phyloP scores from a whole-genome alignment of 2,329 filamentous ascomycete species.

The Curvularia eragrostidis region DNA sequence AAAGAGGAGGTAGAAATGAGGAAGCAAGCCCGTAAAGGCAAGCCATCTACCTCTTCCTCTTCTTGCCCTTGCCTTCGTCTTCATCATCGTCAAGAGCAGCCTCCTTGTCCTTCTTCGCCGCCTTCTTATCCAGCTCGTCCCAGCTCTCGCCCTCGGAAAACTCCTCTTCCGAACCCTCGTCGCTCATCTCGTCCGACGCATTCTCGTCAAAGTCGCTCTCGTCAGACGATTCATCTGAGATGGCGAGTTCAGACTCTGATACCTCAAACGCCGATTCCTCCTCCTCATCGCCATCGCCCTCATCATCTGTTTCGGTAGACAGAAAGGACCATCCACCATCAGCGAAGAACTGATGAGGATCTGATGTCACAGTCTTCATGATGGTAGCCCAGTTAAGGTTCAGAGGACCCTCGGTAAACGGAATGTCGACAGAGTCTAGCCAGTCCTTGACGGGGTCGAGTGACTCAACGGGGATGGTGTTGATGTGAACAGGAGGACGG shows the following conservation, averaged over 20 bases:
- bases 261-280: conserved; percentile 94
- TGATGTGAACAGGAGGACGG: conserved; percentile 89
- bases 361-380: conserved; percentile 97
- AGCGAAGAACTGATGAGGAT: conserved; percentile 92
- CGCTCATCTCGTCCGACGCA: conserved; percentile 79
- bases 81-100: conserved; percentile 60
- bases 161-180: conserved; percentile 65
- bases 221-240: conserved; percentile 77
- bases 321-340: conserved; percentile 97
- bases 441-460: conserved; percentile 97
- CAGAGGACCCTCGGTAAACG: conserved; percentile 90
- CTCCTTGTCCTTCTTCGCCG: conserved; percentile 67
- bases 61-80: conserved; percentile 67
- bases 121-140: conserved; percentile 94
- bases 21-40: background rate
- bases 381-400: conserved; percentile 99
- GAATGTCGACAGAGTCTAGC: conserved; percentile 93
- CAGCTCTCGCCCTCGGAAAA: conserved; percentile 75
- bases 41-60: conserved; percentile 61
- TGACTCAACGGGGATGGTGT: conserved; percentile 95
- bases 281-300: conserved; percentile 76
- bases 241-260: conserved; percentile 78
- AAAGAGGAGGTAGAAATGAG: background rate
- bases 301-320: conserved; percentile 83
- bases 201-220: conserved; percentile 95